Percentiles rank a stretch among this genome's conserved stretches.
Evolutionary conservation across 768 basidiomycete genomes (phyloP).

Genomic region (Lactarius akahatsu): DNA sequence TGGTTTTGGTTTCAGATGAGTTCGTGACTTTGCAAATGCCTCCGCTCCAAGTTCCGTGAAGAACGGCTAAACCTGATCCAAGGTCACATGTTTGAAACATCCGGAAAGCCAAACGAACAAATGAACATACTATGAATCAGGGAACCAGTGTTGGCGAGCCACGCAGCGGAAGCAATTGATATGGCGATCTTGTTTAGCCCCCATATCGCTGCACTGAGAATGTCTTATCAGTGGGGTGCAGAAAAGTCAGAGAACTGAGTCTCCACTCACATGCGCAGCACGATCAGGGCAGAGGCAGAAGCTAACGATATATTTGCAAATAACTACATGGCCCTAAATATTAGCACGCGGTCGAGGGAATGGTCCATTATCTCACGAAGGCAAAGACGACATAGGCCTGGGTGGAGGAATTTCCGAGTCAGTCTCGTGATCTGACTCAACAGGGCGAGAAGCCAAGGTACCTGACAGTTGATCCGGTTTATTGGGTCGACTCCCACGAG

Average conservation of each 20-base stretch:
- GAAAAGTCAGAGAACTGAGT: too few relatives aligned
- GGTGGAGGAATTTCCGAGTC: too few relatives aligned
- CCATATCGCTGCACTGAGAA: slow-evolving; percentile 14
- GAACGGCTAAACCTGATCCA: background rate
- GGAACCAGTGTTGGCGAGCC: background rate
- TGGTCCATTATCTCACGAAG: background rate
- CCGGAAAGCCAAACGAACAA: background rate
- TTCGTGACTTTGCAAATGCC: background rate
- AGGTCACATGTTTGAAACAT: background rate
- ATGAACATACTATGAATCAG: background rate
- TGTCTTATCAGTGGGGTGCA: background rate
- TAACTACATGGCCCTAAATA: background rate
- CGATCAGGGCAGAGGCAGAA: slow-evolving; percentile 18
- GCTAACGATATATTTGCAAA: slow-evolving; percentile 1
- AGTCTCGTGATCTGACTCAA: background rate
- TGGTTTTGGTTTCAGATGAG: background rate
- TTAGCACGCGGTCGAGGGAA: background rate
- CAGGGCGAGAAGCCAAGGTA: background rate
- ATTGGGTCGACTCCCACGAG: background rate
- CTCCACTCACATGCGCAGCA: slow-evolving; percentile 21
- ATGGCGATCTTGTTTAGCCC: slow-evolving; percentile 2
- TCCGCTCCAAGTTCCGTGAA: background rate
- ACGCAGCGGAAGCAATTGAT: background rate
- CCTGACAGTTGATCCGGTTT: background rate
- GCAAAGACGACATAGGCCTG: background rate